These are phyloP conservation scores for Marchantia polymorpha DNA, from an alignment of 225 moss, liverwort and hornwort species.

Conservation along the genomic window DNA sequence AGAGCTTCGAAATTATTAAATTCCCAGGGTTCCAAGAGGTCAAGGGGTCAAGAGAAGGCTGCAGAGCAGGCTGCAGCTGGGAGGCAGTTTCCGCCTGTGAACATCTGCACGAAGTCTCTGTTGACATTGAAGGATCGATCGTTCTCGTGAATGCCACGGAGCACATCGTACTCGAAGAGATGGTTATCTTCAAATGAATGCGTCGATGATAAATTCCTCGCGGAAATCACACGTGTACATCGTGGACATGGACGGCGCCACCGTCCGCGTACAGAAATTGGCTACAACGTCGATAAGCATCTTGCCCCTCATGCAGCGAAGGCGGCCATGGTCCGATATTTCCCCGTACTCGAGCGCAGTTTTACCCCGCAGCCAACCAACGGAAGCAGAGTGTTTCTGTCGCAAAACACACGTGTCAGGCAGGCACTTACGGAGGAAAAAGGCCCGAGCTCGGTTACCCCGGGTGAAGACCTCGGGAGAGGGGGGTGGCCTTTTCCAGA, in stretches of 20 bases:
- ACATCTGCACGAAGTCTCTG: too few relatives aligned
- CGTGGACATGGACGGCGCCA: not conserved
- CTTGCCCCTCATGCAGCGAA: not conserved
- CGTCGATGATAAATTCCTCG: too few relatives aligned
- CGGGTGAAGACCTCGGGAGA: not conserved
- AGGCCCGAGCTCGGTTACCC: not conserved
- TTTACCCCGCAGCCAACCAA: not conserved
- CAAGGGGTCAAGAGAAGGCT: too few relatives aligned
- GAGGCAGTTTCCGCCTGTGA: too few relatives aligned
- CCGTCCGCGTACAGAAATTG: not conserved
- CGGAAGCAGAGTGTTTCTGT: not conserved
- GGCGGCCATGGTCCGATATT: not conserved
- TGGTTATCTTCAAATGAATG: too few relatives aligned
- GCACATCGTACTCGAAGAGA: too few relatives aligned
- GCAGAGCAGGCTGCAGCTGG: too few relatives aligned
- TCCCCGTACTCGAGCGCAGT: not conserved
- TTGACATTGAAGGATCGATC: too few relatives aligned
- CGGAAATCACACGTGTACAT: not conserved
- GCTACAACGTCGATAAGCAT: not conserved
- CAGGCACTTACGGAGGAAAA: not conserved
- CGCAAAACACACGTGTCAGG: not conserved
- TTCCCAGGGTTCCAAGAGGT: too few relatives aligned
- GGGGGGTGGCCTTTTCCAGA: not conserved
- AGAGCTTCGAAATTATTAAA: too few relatives aligned
- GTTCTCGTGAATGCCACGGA: too few relatives aligned